Evolutionary conservation across 768 basidiomycete species (phyloP), one percentile per base, ranked within the genome.

Genomic region (Cubamyces sp.): DNA sequence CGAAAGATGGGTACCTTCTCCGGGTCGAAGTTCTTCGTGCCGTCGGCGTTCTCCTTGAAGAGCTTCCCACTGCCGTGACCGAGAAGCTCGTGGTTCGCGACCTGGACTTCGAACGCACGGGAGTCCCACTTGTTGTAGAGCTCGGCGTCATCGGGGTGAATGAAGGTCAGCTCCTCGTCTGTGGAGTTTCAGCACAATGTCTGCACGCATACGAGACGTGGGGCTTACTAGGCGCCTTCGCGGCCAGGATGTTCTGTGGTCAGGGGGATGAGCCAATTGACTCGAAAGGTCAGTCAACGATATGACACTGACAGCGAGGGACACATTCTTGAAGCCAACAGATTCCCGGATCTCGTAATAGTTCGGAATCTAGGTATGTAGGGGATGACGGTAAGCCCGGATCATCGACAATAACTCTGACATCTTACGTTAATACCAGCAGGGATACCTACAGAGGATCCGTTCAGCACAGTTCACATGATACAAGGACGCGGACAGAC

Each of bases 271-370:
- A 23, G 14, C 26, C 42, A 25, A 5, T 26, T 40, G 9, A 37
- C 8, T 40, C 28, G 28, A 41, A 39, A 34, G 50, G 14, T 39
- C 39, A 30, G 19, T 4, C 28, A 16, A 8, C 19, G 25, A 30
- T 12, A n/a, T 43, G 18, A 40, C n/a, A 73, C 87, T 63, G 73
- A 90, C 89, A 1, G 88, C 85, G 26, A 94, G 81, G 0, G 89
- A 91, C 41, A 95, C 93, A 68, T 95, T 95, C 78, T 95, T 95
- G 77, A 94, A 95, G 0, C 94, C 94, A 39, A 81, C 79, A 3
- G 85, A 82, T 71, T 92, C 93, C 45, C 94, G 83, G 63, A 95
- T 83, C 61, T 92, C 85, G 68, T 92, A 94, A 68, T 94, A 93
- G 68, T 92, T 92, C 83, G 66, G 55, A 18, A 54, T 26, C 57